Base-by-base conservation (phyloP, 768 basidiomycete species). In the Asterophora parasitica region DNA sequence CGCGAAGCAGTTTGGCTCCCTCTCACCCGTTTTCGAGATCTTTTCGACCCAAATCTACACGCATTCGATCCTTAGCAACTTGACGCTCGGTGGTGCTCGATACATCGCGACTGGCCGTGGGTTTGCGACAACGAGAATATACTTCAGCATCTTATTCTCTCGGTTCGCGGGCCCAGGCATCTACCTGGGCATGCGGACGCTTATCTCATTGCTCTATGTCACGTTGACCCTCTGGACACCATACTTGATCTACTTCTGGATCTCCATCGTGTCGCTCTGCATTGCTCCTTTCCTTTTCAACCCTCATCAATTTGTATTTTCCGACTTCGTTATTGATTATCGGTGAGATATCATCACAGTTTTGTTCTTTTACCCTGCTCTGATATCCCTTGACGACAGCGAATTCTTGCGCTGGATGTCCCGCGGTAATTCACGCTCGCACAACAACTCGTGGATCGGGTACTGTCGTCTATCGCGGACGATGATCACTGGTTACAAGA, bases 321-420 rank as follows among this genome's bases (percentile, higher is more conserved):
- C 92, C 32, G 96, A 99, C 67, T 99, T 94, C 68, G 80, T 98
- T 65, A 89, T 98, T 62, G 96, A 99, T 69, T 92, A 92, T 60
- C 76, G 88, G 87, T 86, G 60, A 60, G 67, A 39, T 37, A 41
- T 15, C 9, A 48, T 16, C 2, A 13, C 27, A 17, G 37, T 35
- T 3, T 9, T 13, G 10, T 44, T n/a, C 35, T 32, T 31, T 48
- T 26, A 32, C 19, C 16, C 19, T 52, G 4, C 51, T 44, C 32
- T 57, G n/a, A 40, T 32, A 26, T 27, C 7, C 26, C 44, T 38
- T 50, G 20, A 37, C 44, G 68, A 60, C 62, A 91, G 95, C 58
- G 95, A 98, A 71, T 98, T 93, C 72, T 71, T 99, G 55, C 81
- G 96, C 53, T 99, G 96, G 96, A 98, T 99, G 94, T 94, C 85